These are phyloP conservation scores for Trichoderma oligosporum DNA, from an alignment of 2,329 filamentous ascomycete genomes.

Conservation along the genomic window DNA sequence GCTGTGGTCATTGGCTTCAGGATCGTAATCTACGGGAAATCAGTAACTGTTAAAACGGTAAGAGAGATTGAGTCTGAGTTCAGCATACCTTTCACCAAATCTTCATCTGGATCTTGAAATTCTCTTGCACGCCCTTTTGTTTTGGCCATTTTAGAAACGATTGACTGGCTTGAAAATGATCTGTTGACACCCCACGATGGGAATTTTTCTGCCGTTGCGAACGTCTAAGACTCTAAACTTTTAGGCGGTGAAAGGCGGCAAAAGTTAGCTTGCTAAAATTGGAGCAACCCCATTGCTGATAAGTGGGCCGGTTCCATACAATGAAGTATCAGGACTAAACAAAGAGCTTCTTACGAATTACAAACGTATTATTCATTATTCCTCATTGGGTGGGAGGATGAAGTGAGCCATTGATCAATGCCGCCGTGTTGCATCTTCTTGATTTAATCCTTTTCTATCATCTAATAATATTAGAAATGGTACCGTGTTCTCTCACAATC, in stretches of 20 bases:
- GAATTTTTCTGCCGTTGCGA: constrained; percentile 31
- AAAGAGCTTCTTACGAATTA: not conserved
- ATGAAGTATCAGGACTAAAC: not conserved
- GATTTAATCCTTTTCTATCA: not conserved
- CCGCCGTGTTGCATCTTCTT: not conserved
- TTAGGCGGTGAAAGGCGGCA: constrained; percentile 51
- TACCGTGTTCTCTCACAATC: too few species aligned
- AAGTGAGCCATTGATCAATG: not conserved
- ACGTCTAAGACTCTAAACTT: constrained; percentile 38
- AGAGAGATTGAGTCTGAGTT: not conserved
- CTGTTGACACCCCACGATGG: constrained; percentile 31
- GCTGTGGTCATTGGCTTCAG: constrained; percentile 62
- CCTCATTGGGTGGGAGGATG: not conserved
- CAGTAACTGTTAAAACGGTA: not conserved
- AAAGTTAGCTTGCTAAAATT: constrained; percentile 27
- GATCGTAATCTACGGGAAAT: constrained; percentile 66
- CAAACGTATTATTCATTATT: not conserved
- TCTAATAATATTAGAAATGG: too few species aligned
- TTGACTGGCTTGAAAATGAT: constrained; percentile 14
- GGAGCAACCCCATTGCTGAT: not conserved
- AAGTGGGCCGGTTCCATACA: not conserved
- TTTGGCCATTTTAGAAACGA: constrained; percentile 44
- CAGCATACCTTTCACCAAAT: constrained; percentile 55
- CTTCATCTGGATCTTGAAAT: constrained; percentile 60
- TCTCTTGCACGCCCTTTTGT: constrained; percentile 54